A percentile compares a stretch with the other conserved stretches of the same genome.
phyloP scores from a whole-genome alignment of 257 asterid species.

The Rauvolfia tetraphylla region DNA sequence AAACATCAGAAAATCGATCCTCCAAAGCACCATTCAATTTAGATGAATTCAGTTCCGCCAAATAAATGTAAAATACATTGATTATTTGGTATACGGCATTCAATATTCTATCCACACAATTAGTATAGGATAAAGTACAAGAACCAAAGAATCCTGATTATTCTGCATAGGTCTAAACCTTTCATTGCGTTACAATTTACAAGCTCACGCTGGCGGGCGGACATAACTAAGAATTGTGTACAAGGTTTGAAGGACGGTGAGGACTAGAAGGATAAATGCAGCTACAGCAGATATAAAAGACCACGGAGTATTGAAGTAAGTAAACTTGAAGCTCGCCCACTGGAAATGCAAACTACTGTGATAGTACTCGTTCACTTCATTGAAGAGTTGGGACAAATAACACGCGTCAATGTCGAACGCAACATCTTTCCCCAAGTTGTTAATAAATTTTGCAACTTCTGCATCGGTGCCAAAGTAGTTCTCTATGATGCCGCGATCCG shows the following conservation, averaged over 20 bases:
- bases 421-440: slow-evolving; percentile 77
- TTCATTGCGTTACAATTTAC: not conserved
- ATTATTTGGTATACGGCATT: too few relatives aligned
- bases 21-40: too few relatives aligned
- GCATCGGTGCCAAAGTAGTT: slow-evolving; percentile 73
- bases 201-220: slow-evolving; percentile 10
- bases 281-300: slow-evolving; percentile 83
- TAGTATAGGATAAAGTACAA: not conserved
- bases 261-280: slow-evolving; percentile 55
- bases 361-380: slow-evolving; percentile 61
- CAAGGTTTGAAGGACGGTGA: slow-evolving; percentile 63
- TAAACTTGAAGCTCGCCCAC: slow-evolving; percentile 78
- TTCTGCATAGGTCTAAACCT: not conserved
- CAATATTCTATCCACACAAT: too few relatives aligned
- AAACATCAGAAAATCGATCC: too few relatives aligned
- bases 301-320: slow-evolving; percentile 86
- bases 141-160: not conserved
- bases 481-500: slow-evolving; percentile 58
- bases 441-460: slow-evolving; percentile 57
- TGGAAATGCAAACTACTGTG: slow-evolving; percentile 60
- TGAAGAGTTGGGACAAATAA: slow-evolving; percentile 54
- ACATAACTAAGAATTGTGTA: slow-evolving; percentile 46
- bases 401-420: slow-evolving; percentile 55
- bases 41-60: too few relatives aligned
- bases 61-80: too few relatives aligned